Conservation (phyloP, 495 filamentous ascomycete species). For the Lepidopterella palustris region DNA sequence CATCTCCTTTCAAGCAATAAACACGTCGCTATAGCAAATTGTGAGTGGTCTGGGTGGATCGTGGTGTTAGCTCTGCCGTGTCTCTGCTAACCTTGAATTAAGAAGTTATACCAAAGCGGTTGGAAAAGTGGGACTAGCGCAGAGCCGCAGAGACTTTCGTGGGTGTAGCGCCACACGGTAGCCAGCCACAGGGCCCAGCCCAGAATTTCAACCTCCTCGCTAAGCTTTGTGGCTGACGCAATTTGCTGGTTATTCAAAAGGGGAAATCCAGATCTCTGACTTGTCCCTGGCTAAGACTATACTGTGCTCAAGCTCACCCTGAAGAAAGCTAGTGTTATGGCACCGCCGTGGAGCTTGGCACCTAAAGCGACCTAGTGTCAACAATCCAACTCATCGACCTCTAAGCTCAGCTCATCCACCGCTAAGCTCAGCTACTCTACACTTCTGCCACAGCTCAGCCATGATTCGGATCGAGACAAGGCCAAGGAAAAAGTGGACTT, state of each 20-base stretch:
- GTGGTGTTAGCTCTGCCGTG: neutral
- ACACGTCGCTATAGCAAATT: neutral
- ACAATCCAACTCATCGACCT: neutral
- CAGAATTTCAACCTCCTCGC: neutral
- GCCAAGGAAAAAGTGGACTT: neutral
- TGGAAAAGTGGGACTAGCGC: neutral
- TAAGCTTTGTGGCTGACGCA: neutral
- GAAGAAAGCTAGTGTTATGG: neutral
- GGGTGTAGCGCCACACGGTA: neutral
- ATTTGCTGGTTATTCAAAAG: no score
- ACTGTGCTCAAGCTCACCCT: neutral
- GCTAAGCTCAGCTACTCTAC: neutral
- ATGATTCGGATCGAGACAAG: neutral
- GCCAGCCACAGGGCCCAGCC: no score
- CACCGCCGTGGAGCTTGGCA: neutral
- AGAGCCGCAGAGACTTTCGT: neutral
- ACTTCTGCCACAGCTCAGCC: neutral
- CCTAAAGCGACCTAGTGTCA: neutral
- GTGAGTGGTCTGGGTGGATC: neutral
- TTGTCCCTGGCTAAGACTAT: no score
- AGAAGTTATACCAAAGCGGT: neutral
- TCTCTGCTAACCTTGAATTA: no score
- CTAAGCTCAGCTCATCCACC: neutral
- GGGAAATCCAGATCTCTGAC: no score
- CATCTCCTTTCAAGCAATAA: neutral